Conservation (phyloP, 805 yeast species). For the Myxozyma melibiosi region DNA sequence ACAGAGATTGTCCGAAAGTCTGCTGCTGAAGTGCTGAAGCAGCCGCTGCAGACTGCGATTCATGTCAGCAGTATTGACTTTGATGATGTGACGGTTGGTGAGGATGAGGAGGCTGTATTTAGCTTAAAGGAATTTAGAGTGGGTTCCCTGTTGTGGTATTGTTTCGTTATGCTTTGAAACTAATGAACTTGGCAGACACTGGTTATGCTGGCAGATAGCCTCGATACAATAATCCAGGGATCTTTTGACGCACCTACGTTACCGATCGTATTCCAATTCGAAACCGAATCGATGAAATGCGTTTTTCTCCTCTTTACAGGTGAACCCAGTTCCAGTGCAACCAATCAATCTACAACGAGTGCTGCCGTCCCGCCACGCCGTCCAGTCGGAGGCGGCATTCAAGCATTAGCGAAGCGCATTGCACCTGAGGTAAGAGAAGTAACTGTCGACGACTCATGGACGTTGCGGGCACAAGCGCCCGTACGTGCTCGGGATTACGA, state of each 20-base stretch:
- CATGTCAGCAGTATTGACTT: slow-evolving; percentile 14
- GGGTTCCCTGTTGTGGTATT: background rate
- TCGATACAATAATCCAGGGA: slow-evolving; percentile 14
- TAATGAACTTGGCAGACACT: slow-evolving; percentile 14
- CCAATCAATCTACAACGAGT: background rate
- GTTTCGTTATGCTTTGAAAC: background rate
- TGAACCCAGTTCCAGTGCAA: background rate
- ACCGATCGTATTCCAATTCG: slow-evolving; percentile 26
- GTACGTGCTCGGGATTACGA: background rate
- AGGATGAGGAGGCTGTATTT: slow-evolving; percentile 14
- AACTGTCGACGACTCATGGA: background rate
- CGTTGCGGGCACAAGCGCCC: background rate
- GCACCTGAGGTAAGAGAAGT: too few relatives aligned
- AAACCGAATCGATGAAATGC: background rate
- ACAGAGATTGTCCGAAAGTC: slow-evolving; percentile 19
- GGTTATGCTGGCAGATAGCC: slow-evolving; percentile 18
- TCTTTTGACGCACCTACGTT: slow-evolving; percentile 21
- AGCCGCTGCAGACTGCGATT: slow-evolving; percentile 31
- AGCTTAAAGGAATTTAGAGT: slow-evolving; percentile 26
- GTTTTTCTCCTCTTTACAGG: slow-evolving; percentile 26
- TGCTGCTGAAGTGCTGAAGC: slow-evolving; percentile 20
- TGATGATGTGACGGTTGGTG: slow-evolving; percentile 10
- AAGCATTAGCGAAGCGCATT: too few relatives aligned
- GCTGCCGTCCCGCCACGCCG: too few relatives aligned
- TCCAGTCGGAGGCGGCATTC: too few relatives aligned